A percentile compares a stretch with the other conserved stretches of the same genome.
These are phyloP conservation scores for Suillus occidentalis DNA, from an alignment of 768 basidiomycete genomes.

Conservation along the genomic window DNA sequence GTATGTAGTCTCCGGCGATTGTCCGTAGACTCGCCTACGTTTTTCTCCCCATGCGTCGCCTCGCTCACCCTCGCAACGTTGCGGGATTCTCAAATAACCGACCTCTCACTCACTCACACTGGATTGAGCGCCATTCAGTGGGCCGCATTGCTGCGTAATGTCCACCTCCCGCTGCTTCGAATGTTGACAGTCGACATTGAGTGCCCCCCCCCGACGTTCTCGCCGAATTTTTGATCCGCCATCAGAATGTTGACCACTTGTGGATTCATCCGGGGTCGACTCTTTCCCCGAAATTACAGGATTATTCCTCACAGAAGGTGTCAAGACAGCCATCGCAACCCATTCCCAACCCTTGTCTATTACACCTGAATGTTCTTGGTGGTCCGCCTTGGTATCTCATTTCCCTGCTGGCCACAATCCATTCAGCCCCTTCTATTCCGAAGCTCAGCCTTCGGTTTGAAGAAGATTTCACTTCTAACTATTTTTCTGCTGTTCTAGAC, in stretches of 20 bases:
- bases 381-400: neutral
- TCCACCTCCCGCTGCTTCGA: neutral
- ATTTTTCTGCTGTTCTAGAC: neutral
- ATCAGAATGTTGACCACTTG: neutral
- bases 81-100: neutral
- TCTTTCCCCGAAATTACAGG: neutral
- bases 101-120: conserved; percentile 1
- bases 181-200: neutral
- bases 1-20: neutral
- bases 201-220: conserved; percentile 1
- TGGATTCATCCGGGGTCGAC: neutral
- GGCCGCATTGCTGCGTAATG: neutral
- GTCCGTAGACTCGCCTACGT: neutral
- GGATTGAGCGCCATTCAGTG: neutral
- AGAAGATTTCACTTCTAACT: neutral
- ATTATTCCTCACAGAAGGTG: neutral
- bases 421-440: neutral
- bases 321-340: neutral
- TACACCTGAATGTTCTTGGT: neutral
- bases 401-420: neutral
- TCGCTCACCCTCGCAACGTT: neutral
- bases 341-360: neutral
- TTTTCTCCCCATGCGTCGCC: neutral
- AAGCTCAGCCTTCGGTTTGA: neutral
- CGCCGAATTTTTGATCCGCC: neutral